Base-by-base conservation (phyloP, 495 filamentous ascomycete genomes). In the Penicillium simplicissimum region DNA sequence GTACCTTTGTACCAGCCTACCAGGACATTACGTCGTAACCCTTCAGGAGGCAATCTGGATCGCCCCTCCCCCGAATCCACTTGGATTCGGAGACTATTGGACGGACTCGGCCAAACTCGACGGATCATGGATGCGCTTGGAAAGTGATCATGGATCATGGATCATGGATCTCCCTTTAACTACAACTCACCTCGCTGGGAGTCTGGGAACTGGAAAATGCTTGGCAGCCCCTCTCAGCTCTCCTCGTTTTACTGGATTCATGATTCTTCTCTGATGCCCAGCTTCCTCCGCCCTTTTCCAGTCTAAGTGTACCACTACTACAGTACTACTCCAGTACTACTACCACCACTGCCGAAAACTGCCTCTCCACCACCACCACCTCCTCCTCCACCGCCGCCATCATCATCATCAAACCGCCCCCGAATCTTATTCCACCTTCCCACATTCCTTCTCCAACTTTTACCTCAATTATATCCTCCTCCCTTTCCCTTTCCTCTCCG, bases 391-490 rank as follows among this genome's bases (percentile, higher is more conserved):
- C 15, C 37, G 14, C 13, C 17, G 19, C 11, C 14, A n/a, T n/a
- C 42, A 21, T 8, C 42, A 11, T 45, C 42, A 11, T 23, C 17
- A 23, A 45, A 21, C 42, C 51, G n/a, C 23, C 28, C 51, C 19
- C 51, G 3, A 53, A 11, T 28, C 23, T 37, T 17, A 21, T 40
- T 55, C 11, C 31, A 23, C 36, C 25, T 25, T 13, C 35, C 35
- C 52, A 40, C 25, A 17, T 15, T n/a, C 8, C 53, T 6, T 15
- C 4, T 55, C 52, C 60, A 42, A 43, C 65, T 61, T 62, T 63
- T 62, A 66, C 60, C 3, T 25, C 36, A 31, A 31, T 31, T 28
- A 28, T 23, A 15, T 34, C 52, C 52, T 31, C 57, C 37, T 31
- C 52, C 33, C 33, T 49, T 34, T 55, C 21, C 45, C 38, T 40